A percentile compares a stretch with the other conserved stretches of the same genome.
Conservation (phyloP, 495 filamentous ascomycete species). For the Penicillium dipodomyicola region DNA sequence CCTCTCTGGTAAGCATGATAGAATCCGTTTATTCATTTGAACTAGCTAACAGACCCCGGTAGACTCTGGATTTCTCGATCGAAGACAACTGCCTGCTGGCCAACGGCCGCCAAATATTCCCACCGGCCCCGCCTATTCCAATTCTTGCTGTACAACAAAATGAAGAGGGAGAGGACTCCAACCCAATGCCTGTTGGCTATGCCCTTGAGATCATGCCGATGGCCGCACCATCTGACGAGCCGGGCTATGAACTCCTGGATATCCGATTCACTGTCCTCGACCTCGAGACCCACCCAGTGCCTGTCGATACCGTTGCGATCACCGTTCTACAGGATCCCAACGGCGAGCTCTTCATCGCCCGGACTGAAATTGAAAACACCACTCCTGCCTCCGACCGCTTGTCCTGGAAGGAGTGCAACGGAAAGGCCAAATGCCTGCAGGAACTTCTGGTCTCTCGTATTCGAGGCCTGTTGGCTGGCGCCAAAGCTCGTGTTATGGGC, state of each 20-base stretch:
- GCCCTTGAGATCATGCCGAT: constrained; percentile 44
- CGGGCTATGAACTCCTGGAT: constrained; percentile 34
- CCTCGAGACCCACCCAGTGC: constrained; percentile 48
- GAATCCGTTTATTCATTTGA: background rate
- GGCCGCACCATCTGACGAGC: constrained; percentile 28
- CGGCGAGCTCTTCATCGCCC: constrained; percentile 39
- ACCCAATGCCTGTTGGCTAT: constrained; percentile 41
- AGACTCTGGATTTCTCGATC: constrained; percentile 45
- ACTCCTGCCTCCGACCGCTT: constrained; percentile 30
- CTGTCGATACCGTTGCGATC: constrained; percentile 48
- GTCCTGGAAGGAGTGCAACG: constrained; percentile 44
- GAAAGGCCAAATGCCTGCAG: constrained; percentile 41
- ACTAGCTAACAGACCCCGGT: background rate
- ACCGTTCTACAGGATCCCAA: constrained; percentile 38
- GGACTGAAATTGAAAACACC: constrained; percentile 39
- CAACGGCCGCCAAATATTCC: constrained; percentile 53
- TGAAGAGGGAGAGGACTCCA: constrained; percentile 36
- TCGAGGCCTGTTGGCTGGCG: constrained; percentile 36
- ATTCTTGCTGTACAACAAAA: constrained; percentile 39
- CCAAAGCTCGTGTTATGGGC: constrained; percentile 41
- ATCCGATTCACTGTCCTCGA: constrained; percentile 50
- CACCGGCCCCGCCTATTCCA: constrained; percentile 35
- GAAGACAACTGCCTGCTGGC: constrained; percentile 43
- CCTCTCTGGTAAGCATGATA: constrained; percentile 38
- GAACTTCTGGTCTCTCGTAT: constrained; percentile 41